Percentiles rank a stretch among this genome's conserved stretches.
Conservation (phyloP, 495 filamentous ascomycete genomes). For the Aspergillus conjunctus region DNA sequence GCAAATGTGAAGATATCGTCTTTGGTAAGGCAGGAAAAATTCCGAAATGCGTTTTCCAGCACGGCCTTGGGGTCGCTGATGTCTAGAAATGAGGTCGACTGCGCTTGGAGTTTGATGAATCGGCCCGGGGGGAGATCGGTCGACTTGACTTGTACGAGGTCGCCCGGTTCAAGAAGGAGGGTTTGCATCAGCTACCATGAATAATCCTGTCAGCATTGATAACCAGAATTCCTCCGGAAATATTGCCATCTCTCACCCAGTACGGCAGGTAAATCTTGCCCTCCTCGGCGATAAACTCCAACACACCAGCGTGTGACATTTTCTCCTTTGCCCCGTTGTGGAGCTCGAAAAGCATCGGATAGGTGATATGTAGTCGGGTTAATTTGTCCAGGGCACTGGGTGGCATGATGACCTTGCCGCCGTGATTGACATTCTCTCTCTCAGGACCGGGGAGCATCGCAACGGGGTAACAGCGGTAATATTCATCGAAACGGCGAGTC, state of each 20-base stretch:
- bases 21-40: constrained; percentile 88
- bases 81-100: constrained; percentile 87
- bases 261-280: constrained; percentile 93
- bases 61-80: constrained; percentile 98
- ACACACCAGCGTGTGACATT: constrained; percentile 86
- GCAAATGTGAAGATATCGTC: constrained; percentile 92
- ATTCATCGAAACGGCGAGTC: constrained; percentile 86
- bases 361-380: constrained; percentile 93
- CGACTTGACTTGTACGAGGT: constrained; percentile 91
- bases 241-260: constrained; percentile 67
- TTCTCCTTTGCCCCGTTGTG: constrained; percentile 78
- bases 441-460: constrained; percentile 94
- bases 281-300: constrained; percentile 97
- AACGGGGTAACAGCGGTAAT: constrained; percentile 93
- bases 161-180: constrained; percentile 82
- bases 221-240: not conserved
- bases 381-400: constrained; percentile 95
- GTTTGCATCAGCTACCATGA: constrained; percentile 84
- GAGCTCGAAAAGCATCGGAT: constrained; percentile 95
- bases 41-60: constrained; percentile 91
- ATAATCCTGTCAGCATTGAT: constrained; percentile 5
- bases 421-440: constrained; percentile 87
- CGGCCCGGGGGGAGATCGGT: constrained; percentile 86
- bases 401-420: constrained; percentile 95
- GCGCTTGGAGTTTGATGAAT: constrained; percentile 94